Base-by-base conservation (phyloP, 2,329 filamentous ascomycete genomes). In the Pochonia chlamydosporia region DNA sequence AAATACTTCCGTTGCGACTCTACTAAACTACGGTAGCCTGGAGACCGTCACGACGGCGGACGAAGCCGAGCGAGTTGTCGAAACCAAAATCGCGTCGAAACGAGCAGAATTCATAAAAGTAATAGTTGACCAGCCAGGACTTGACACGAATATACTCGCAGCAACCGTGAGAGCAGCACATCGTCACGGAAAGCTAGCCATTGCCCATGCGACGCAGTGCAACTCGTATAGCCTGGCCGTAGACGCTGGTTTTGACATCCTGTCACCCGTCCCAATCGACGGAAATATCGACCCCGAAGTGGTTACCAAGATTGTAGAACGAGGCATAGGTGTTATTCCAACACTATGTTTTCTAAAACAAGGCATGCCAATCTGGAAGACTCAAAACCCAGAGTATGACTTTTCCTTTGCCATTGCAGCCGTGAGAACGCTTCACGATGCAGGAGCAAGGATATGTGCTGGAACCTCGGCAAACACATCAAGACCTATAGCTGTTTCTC, bases 391-490 rank as follows among this genome's bases (percentile, higher is more conserved):
- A 2, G 40, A 47, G 2, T 23, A 48, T 20, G 28, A 55, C 37
- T 64, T 62, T 47, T 49, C 51, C 5, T 40, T 51, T 45, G 56
- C 59, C 3, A 39, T 58, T 6, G 49, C 44, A 10, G 58, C 56
- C 43, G 61, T 65, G 11, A 47, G 37, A 25, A 51, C 40, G 5
- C 59, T 59, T 42, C 43, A 61, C 44, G 31, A 47, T 5, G 59
- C 60, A 4, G 60, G 62, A 7, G 58, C 64, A 18, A 51, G 54
- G 5, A 59, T 66, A 24, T 52, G 61, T 14, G 59, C 59, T 7
- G 63, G 64, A 4, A 64, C 63, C n/a, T 61, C 62, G 14, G 54
- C 63, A n/a, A 57, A 55, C 42, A 30, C 48, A 48, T 42, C 39
- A 1, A 9, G 21, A 3, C 7, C 25, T 13, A 25, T 41, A 3